Evolutionary conservation across 441 rosid genomes (phyloP), one percentile per base, ranked within the genome.

Genomic region (Gossypium davidsonii): DNA sequence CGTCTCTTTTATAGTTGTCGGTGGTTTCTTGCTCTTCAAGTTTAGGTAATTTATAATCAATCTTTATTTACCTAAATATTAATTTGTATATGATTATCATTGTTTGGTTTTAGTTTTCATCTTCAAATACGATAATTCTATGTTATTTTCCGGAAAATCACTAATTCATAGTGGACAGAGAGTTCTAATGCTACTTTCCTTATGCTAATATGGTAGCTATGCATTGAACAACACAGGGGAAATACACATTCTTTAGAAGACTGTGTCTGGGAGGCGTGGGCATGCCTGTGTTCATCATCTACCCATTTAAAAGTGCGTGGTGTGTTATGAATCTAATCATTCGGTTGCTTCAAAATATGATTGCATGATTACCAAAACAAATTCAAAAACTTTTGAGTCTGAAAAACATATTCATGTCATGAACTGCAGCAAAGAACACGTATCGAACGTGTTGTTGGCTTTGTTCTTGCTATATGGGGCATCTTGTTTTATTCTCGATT

Each of bases 261-360:
- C 69, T 94, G 99, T 85, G 82, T 94, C 68, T 91, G 99, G 97
- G 99, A 94, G 84, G 99, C 99, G 59, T 94, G 97, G 99, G 94
- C 99, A 55, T 94, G 98, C 78, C 85, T 94, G 7, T 83, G 87
- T 83, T 92, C 98, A 73, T 92, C 99, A 67, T 91, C 97, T 46
- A 88, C 94, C 79, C 97, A 94, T 88, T 77, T 94, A 74, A 88
- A 79, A 87, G 99, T 94, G 48, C 61, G 85, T 70, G 67, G 12
- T 49, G n/a, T 60, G 62, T 67, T 31, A 6, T 79, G 75, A 70
- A 69, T 62, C 69, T 65, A 70, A 74, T 64, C 2, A 59, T 72
- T 77, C 56, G 70, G 58, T 71, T 73, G 73, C 68, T 48, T 72
- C 37, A 67, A 57, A 52, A 49, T 18, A 34, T 21, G 3, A 2